Conservation (phyloP, 441 rosid genomes). For the Jatropha multifida region DNA sequence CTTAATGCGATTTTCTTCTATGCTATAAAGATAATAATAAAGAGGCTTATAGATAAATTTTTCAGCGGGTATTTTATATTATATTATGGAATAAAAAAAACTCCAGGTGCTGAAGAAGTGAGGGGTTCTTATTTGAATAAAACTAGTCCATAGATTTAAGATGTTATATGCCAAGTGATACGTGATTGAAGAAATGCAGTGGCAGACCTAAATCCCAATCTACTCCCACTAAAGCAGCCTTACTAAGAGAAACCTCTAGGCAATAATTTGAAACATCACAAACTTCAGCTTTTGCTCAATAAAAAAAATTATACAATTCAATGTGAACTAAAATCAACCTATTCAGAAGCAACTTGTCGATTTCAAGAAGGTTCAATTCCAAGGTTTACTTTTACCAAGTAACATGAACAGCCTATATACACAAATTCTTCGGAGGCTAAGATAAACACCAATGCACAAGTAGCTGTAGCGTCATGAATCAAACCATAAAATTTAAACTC, state of each 20-base stretch:
- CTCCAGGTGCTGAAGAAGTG: neutral
- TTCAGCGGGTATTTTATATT: neutral
- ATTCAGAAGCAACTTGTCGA: neutral
- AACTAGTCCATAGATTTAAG: neutral
- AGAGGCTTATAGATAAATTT: neutral
- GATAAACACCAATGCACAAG: neutral
- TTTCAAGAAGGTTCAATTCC: neutral
- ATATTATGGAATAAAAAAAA: neutral
- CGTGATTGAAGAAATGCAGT: neutral
- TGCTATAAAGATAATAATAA: neutral
- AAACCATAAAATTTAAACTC: slow-evolving; percentile 7
- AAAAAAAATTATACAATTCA: neutral
- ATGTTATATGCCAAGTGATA: neutral
- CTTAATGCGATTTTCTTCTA: neutral
- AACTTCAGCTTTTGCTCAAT: neutral
- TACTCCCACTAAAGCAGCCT: neutral
- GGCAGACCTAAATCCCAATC: neutral
- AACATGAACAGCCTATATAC: neutral
- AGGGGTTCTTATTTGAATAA: neutral
- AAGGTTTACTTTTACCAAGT: slow-evolving; percentile 3
- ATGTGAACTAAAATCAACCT: too few relatives aligned
- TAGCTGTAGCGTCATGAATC: neutral
- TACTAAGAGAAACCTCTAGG: neutral
- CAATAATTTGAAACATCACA: neutral
- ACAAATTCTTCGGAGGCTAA: neutral